Percentiles rank a stretch among this genome's conserved stretches.
phyloP scores from a whole-genome alignment of 768 basidiomycete species.

The Suillus americanus region DNA sequence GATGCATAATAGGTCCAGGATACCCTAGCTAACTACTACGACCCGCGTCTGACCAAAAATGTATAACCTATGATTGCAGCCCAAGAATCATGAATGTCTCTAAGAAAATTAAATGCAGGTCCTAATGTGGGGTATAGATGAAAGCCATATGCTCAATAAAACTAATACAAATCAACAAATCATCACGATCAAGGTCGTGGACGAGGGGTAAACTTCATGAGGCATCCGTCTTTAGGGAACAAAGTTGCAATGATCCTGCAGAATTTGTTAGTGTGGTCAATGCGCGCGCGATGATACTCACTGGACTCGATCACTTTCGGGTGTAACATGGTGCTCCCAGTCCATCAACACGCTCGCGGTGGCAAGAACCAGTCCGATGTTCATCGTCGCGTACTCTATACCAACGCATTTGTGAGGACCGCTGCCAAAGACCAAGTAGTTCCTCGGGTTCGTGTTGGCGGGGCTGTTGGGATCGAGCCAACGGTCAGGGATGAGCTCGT shows the following conservation, averaged over 20 bases:
- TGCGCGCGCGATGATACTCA: slow-evolving; percentile 39
- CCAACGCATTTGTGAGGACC: slow-evolving; percentile 95
- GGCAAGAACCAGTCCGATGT: slow-evolving; percentile 83
- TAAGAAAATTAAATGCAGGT: slow-evolving; percentile 16
- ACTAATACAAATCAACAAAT: neutral
- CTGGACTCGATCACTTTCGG: slow-evolving; percentile 77
- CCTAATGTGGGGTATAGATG: slow-evolving; percentile 1
- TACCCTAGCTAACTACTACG: neutral
- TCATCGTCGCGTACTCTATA: slow-evolving; percentile 88
- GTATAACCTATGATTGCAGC: neutral
- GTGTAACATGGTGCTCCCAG: slow-evolving; percentile 86
- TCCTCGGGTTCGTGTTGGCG: slow-evolving; percentile 85
- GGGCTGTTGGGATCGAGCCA: slow-evolving; percentile 84
- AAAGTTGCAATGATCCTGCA: slow-evolving; percentile 89
- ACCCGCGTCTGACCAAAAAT: neutral
- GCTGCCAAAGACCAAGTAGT: slow-evolving; percentile 94
- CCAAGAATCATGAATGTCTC: neutral
- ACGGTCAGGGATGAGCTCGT: slow-evolving; percentile 81
- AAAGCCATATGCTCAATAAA: neutral
- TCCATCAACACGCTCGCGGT: slow-evolving; percentile 79
- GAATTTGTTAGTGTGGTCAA: slow-evolving; percentile 3
- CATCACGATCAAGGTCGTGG: slow-evolving; percentile 20
- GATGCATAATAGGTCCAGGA: neutral
- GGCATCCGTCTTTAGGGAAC: slow-evolving; percentile 93
- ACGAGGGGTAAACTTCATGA: slow-evolving; percentile 74